Conservation (phyloP, 2,329 filamentous ascomycete species). For the Neopestalotiopsis sp. region DNA sequence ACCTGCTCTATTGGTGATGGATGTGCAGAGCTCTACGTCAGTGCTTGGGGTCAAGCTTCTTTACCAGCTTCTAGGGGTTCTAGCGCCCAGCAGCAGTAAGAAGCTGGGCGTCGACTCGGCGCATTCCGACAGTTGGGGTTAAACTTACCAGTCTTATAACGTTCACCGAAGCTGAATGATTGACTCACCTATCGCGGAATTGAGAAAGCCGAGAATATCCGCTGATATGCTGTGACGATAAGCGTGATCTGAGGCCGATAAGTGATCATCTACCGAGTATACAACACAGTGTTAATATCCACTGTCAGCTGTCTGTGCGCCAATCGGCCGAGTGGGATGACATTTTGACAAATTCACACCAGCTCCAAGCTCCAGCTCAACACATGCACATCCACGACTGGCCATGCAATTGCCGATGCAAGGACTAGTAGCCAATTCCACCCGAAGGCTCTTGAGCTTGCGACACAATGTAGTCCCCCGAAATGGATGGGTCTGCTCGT, state of each 20-base stretch:
- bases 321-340: neutral
- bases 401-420: slow-evolving; percentile 5
- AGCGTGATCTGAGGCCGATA: no score
- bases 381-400: neutral
- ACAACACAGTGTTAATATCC: neutral
- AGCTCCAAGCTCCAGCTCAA: slow-evolving; percentile 3
- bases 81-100: neutral
- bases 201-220: slow-evolving; percentile 8
- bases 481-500: slow-evolving; percentile 34
- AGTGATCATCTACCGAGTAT: neutral
- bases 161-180: slow-evolving; percentile 9
- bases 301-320: neutral
- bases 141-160: neutral
- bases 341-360: neutral
- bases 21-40: neutral
- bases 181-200: slow-evolving; percentile 8
- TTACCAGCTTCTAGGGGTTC: slow-evolving; percentile 11
- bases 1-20: neutral
- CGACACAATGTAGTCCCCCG: slow-evolving; percentile 19
- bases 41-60: neutral
- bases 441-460: neutral
- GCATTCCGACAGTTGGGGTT: neutral
- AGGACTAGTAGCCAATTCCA: neutral
- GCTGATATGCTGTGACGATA: neutral
- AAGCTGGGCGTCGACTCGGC: slow-evolving; percentile 8